phyloP scores from a whole-genome alignment of 2,329 filamentous ascomycete species.

The Elsinoe necatrix region DNA sequence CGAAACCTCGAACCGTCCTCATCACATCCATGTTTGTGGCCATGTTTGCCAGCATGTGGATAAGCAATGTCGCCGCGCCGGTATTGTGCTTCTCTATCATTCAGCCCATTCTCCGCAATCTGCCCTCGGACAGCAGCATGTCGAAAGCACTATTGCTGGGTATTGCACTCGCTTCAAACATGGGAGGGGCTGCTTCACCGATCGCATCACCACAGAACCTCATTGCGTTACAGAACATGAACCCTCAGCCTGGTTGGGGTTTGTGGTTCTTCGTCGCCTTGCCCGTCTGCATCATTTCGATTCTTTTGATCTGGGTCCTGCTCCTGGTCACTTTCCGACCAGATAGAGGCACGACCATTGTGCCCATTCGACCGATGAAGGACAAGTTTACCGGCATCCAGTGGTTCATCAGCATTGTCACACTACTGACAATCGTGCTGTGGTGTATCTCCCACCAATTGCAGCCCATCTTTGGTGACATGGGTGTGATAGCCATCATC shows the following conservation, averaged over 20 bases:
- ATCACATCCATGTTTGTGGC: slow-evolving; percentile 99
- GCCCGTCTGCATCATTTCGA: slow-evolving; percentile 82
- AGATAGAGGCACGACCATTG: slow-evolving; percentile 74
- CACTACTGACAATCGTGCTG: slow-evolving; percentile 72
- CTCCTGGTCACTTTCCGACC: slow-evolving; percentile 80
- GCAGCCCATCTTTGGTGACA: slow-evolving; percentile 82
- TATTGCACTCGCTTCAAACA: slow-evolving; percentile 89
- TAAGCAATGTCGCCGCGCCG: slow-evolving; percentile 94
- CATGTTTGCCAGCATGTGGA: slow-evolving; percentile 97
- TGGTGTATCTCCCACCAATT: slow-evolving; percentile 93
- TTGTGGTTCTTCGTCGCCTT: slow-evolving; percentile 96
- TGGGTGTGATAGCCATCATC: slow-evolving; percentile 96
- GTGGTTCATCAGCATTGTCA: slow-evolving; percentile 84
- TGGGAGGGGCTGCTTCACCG: slow-evolving; percentile 90
- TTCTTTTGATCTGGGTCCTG: slow-evolving; percentile 81
- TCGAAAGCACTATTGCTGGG: slow-evolving; percentile 91
- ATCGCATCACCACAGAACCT: slow-evolving; percentile 98
- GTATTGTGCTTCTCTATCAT: slow-evolving; percentile 98
- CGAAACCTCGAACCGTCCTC: slow-evolving; percentile 77
- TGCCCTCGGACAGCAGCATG: slow-evolving; percentile 84
- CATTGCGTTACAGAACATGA: slow-evolving; percentile 93
- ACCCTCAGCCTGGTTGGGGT: slow-evolving; percentile 82
- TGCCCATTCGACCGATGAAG: slow-evolving; percentile 81
- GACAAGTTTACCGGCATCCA: slow-evolving; percentile 83
- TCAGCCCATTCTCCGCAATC: slow-evolving; percentile 84